Conservation (phyloP, 371 early-diverging fungal species). For the Choanephora cucurbitarum region DNA sequence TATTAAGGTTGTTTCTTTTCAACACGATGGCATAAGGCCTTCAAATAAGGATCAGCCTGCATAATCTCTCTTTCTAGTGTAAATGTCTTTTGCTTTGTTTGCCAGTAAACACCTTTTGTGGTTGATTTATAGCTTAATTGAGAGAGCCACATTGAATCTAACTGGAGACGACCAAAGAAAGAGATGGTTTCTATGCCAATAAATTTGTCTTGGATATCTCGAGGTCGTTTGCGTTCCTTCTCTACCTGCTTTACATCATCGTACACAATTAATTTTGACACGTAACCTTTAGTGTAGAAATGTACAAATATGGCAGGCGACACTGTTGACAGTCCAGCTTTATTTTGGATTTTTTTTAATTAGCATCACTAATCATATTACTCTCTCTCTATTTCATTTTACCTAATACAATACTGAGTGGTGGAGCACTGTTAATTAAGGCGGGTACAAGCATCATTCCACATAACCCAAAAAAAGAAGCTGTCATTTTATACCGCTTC, state of each 20-base stretch:
- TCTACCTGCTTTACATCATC: constrained; percentile 45
- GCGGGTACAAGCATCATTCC: constrained; percentile 48
- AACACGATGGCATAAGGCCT: constrained; percentile 27
- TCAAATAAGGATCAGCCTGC: constrained; percentile 48
- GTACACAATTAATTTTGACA: constrained; percentile 41
- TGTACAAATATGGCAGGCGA: constrained; percentile 47
- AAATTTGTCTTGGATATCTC: constrained; percentile 40
- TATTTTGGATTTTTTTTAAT: background rate
- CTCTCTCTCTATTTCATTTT: constrained; percentile 10
- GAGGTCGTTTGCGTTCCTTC: constrained; percentile 39
- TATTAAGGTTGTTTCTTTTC: constrained; percentile 18
- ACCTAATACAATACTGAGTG: constrained; percentile 36
- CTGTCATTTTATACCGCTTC: constrained; percentile 51
- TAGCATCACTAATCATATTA: background rate
- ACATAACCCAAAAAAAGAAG: constrained; percentile 50
- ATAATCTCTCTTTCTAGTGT: constrained; percentile 39
- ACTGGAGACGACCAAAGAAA: constrained; percentile 33
- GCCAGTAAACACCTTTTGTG: constrained; percentile 34
- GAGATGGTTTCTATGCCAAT: constrained; percentile 42
- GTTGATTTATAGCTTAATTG: constrained; percentile 30
- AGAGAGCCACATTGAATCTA: constrained; percentile 39
- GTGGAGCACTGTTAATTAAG: constrained; percentile 40
- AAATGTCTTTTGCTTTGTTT: constrained; percentile 24
- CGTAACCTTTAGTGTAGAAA: constrained; percentile 40
- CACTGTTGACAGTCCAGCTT: constrained; percentile 47